Evolutionary conservation across 2,329 filamentous ascomycete genomes (phyloP), one percentile per base, ranked within the genome.

Genomic region (Verticillium klebahnii): DNA sequence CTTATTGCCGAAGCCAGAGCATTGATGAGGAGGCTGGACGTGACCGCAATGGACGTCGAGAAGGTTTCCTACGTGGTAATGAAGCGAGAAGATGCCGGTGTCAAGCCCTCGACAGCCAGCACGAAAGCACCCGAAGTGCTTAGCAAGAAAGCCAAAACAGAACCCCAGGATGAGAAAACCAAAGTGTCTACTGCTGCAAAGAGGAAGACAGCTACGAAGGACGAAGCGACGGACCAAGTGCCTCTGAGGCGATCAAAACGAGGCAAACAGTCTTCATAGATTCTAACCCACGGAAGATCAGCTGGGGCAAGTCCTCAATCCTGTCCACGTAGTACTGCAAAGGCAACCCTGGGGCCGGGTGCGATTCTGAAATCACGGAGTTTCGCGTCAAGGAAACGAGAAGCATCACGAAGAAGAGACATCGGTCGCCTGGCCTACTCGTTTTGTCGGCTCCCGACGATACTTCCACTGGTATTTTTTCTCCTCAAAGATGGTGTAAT

Each of bases 11-110:
- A 74, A 59, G 78, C 81, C 1, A 70, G 73, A 14, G 67, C 69
- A 25, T 65, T 90, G 57, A 71, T 75, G 54, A 69, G 75, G 57
- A 78, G 84, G 56, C 76, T 90, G 8, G 74, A 72, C 5, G 83
- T 87, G 1, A 78, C 73, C 36, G 88, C 88, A 1, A 78, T 85
- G 50, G 85, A 91, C 37, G 75, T 89, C 5, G 90, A 93, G 73
- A 88, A 83, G 71, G 89, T 88, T 19, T 89, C 89, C 2, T 92
- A 87, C 70, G 89, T 91, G 11, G 71, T 91, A 58, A 83, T 90
- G 69, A 85, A 77, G 67, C 69, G 75, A 31, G 54, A 66, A 4
- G 64, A 34, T 9, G 17, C 55, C 23, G 45, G 34, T 36, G 52
- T 37, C 31, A 40, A 17, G 29, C 40, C 4, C 15, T 34, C 15